Conservation (phyloP, 2,329 filamentous ascomycete genomes). For the Xenoacremonium recifei region DNA sequence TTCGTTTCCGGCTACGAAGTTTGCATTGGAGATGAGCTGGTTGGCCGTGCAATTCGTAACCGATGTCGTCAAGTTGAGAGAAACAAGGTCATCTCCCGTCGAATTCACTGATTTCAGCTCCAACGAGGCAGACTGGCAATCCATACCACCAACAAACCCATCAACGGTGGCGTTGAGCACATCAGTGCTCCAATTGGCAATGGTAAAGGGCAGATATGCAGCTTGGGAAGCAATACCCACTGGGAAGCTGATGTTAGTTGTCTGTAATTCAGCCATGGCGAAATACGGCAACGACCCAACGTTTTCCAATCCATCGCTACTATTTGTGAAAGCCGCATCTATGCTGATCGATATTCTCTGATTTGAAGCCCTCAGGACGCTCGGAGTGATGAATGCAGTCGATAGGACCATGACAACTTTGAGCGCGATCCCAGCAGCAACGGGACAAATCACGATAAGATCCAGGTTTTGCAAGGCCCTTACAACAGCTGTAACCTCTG, state of each 20-base stretch:
- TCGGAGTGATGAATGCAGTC: conserved; percentile 35
- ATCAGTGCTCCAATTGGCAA: conserved; percentile 17
- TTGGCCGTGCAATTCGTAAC: conserved; percentile 14
- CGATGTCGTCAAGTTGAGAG: conserved; percentile 30
- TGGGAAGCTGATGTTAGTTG: conserved; percentile 26
- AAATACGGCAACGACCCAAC: conserved; percentile 30
- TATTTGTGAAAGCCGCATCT: conserved; percentile 28
- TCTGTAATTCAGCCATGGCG: conserved; percentile 32
- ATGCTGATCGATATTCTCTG: conserved; percentile 24
- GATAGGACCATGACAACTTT: conserved; percentile 34
- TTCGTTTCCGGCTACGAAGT: conserved; percentile 12
- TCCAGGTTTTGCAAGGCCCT: conserved; percentile 33
- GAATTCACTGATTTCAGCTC: conserved; percentile 23
- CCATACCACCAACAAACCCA: conserved; percentile 31
- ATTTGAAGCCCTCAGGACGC: conserved; percentile 23
- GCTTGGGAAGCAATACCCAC: conserved; percentile 31
- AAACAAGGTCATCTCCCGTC: conserved; percentile 11
- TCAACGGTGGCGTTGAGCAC: conserved; percentile 32
- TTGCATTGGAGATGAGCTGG: conserved; percentile 16
- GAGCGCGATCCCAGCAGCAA: conserved; percentile 28
- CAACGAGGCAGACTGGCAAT: conserved; percentile 28
- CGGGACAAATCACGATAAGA: conserved; percentile 29
- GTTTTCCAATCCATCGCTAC: conserved; percentile 19
- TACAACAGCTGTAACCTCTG: conserved; percentile 26
- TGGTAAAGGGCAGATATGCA: conserved; percentile 34